Evolutionary conservation across 2,329 filamentous ascomycete genomes (phyloP).

Genomic region (Fusarium sambucinum): DNA sequence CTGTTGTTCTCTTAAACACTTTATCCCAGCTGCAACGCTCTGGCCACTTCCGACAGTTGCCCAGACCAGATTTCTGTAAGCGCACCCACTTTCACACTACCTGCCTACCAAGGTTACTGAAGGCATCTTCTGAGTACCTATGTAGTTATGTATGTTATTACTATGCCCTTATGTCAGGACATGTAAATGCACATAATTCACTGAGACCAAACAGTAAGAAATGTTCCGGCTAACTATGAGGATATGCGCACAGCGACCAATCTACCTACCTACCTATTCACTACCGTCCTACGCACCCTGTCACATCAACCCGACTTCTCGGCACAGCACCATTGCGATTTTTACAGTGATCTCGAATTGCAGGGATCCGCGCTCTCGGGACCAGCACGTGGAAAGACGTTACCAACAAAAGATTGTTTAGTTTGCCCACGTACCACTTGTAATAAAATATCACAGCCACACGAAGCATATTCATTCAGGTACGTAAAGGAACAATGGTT

Average conservation of each 20-base stretch:
- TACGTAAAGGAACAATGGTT: conserved; percentile 12
- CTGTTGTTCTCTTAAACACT: conserved; percentile 40
- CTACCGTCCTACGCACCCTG: conserved; percentile 27
- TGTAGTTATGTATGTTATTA: conserved; percentile 24
- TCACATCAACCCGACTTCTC: conserved; percentile 22
- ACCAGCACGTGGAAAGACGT: conserved; percentile 43
- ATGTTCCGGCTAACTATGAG: conserved; percentile 35
- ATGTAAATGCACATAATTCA: conserved; percentile 21
- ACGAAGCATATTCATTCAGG: conserved; percentile 1
- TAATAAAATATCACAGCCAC: conserved; percentile 6
- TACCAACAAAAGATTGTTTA: conserved; percentile 30
- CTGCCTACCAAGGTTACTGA: conserved; percentile 3
- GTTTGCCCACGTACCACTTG: conserved; percentile 19
- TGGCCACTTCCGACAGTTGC: conserved; percentile 43
- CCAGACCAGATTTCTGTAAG: conserved; percentile 29
- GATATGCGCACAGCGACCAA: conserved; percentile 30
- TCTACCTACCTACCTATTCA: conserved; percentile 18
- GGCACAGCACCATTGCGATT: conserved; percentile 28
- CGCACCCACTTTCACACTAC: conserved; percentile 28
- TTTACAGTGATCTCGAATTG: conserved; percentile 33
- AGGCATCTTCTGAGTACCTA: conserved; percentile 33
- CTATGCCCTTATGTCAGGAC: conserved; percentile 13
- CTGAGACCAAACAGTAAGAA: conserved; percentile 34
- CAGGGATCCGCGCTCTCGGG: conserved; percentile 43
- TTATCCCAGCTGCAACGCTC: conserved; percentile 45